Evolutionary conservation across 495 filamentous ascomycete genomes (phyloP).

Genomic region (Talaromyces proteolyticus): DNA sequence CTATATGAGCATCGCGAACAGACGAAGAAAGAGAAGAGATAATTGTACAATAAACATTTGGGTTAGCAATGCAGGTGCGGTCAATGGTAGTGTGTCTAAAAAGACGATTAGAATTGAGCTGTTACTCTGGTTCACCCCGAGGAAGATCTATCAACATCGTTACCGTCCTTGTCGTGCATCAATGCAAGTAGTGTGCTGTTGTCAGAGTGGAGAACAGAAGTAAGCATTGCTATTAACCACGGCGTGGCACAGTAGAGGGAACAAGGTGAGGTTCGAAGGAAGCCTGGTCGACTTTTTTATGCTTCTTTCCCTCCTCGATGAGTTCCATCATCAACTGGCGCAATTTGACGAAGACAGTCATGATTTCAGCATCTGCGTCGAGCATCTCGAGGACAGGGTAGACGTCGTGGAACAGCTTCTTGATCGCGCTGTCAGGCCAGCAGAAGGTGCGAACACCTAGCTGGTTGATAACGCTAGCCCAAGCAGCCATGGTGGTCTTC

Average conservation of each 20-base stretch:
- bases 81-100: background rate
- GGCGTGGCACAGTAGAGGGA: background rate
- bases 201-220: no score
- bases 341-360: background rate
- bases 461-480: constrained; percentile 43
- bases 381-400: constrained; percentile 49
- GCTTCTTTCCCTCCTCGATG: background rate
- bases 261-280: background rate
- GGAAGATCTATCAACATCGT: no score
- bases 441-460: constrained; percentile 53
- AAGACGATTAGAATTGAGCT: background rate
- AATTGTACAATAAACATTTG: background rate
- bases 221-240: no score
- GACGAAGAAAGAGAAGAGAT: background rate
- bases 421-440: constrained; percentile 44
- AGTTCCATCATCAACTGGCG: background rate
- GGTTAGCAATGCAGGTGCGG: background rate
- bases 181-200: no score
- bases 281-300: background rate
- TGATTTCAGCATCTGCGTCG: constrained; percentile 25
- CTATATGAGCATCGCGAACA: background rate
- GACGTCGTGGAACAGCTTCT: constrained; percentile 48
- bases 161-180: no score
- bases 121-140: background rate
- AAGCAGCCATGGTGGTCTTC: constrained; percentile 42